Evolutionary conservation across 2,329 filamentous ascomycete genomes (phyloP).

Genomic region (Aureobasidium sp.): DNA sequence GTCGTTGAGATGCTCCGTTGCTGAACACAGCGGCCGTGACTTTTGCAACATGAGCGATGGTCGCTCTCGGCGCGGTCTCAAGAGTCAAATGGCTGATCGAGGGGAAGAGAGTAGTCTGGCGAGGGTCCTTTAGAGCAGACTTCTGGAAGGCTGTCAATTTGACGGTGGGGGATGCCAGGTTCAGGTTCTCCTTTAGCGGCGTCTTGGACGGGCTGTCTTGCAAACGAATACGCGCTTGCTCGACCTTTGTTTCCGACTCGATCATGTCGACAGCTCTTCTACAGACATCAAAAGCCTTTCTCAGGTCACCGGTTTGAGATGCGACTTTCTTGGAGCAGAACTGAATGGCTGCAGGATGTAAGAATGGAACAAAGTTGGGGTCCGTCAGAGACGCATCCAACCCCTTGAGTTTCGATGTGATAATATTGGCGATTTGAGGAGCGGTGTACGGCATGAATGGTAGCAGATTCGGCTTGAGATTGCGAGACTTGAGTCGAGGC

Average conservation of each 20-base stretch:
- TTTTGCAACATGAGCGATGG: conserved; percentile 82
- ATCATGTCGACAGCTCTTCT: conserved; percentile 81
- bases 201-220: conserved; percentile 37
- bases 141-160: conserved; percentile 25
- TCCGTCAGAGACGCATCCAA: conserved; percentile 41
- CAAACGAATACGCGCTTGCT: conserved; percentile 47
- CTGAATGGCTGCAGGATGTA: conserved; percentile 88
- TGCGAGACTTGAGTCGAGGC: conserved; percentile 83
- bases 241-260: conserved; percentile 71
- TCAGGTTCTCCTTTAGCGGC: conserved; percentile 72
- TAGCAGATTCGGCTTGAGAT: conserved; percentile 79
- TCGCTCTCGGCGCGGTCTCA: conserved; percentile 77
- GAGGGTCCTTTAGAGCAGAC: conserved; percentile 33
- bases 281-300: conserved; percentile 92
- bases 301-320: conserved; percentile 84
- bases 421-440: conserved; percentile 75
- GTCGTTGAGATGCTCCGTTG: conserved; percentile 74
- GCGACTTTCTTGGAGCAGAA: conserved; percentile 92
- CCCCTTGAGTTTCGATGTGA: conserved; percentile 75
- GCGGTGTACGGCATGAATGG: conserved; percentile 91
- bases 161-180: conserved; percentile 51
- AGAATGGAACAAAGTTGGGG: conserved; percentile 65
- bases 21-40: conserved; percentile 84
- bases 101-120: conserved; percentile 31
- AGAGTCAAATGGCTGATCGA: conserved; percentile 39